A percentile compares a stretch with the other conserved stretches of the same genome.
Conservation (phyloP, 305 asterid species). For the Ilex paraguariensis region DNA sequence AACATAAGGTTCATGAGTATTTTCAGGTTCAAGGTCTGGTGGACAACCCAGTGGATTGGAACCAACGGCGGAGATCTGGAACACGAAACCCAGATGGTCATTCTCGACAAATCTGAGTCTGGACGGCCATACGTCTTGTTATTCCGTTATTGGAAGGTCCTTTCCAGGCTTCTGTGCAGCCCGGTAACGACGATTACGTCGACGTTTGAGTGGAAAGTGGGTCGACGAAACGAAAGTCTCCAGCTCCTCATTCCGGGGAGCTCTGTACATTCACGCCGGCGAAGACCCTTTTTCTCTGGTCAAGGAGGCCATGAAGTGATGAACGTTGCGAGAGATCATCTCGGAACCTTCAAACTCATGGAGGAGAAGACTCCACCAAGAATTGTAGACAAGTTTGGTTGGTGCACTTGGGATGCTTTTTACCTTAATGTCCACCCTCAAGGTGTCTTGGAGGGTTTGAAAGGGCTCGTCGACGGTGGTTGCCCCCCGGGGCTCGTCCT, state of each 20-base stretch:
- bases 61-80: not conserved
- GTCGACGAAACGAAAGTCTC: not conserved
- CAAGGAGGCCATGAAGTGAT: not conserved
- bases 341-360: not conserved
- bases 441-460: no score
- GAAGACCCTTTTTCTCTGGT: not conserved
- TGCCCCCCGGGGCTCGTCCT: no score
- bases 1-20: not conserved
- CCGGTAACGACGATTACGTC: not conserved
- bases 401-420: not conserved
- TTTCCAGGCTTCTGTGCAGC: conserved; percentile 1
- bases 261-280: not conserved
- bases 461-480: no score
- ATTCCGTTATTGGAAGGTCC: not conserved
- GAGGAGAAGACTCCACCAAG: not conserved
- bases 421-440: no score
- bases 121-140: not conserved
- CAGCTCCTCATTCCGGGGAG: not conserved
- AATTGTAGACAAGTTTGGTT: not conserved
- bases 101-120: not conserved
- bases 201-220: conserved; percentile 1
- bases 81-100: conserved; percentile 1
- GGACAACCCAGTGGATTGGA: not conserved
- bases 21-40: not conserved
- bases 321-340: not conserved